phyloP scores from a whole-genome alignment of 345 rosid genomes.

The Salix caprea region DNA sequence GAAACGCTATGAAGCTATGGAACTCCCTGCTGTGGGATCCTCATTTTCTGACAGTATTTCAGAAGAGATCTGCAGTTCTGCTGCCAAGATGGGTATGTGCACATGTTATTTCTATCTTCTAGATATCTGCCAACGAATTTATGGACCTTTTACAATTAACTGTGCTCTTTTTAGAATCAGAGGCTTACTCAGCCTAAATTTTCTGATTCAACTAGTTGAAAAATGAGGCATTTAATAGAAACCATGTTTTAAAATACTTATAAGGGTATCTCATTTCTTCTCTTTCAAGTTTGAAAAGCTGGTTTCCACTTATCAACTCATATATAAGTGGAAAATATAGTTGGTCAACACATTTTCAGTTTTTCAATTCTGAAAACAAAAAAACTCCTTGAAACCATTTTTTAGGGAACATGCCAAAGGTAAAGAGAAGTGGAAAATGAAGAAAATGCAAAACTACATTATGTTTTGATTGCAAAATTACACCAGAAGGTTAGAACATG shows the following conservation, averaged over 20 bases:
- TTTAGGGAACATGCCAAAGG: neutral
- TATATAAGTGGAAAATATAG: too few relatives aligned
- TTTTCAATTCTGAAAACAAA: too few relatives aligned
- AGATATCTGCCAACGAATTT: neutral
- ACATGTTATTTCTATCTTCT: neutral
- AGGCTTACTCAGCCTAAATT: neutral
- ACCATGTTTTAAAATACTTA: neutral
- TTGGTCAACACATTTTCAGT: too few relatives aligned
- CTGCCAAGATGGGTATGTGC: constrained; percentile 93
- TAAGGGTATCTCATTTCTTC: neutral
- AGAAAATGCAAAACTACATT: neutral
- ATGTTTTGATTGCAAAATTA: neutral
- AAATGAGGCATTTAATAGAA: neutral
- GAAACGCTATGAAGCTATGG: constrained; percentile 74
- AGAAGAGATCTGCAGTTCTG: constrained; percentile 94
- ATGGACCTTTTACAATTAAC: neutral
- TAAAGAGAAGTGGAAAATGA: neutral
- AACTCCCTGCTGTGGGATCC: constrained; percentile 63
- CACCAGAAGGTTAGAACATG: neutral
- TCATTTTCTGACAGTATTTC: constrained; percentile 73
- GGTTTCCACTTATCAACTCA: too few relatives aligned
- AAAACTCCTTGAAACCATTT: neutral
- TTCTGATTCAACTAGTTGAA: neutral
- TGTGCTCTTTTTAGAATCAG: neutral
- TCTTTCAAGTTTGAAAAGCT: too few relatives aligned